phyloP scores from a whole-genome alignment of 2,329 filamentous ascomycete species.

The Colletotrichum agaves region DNA sequence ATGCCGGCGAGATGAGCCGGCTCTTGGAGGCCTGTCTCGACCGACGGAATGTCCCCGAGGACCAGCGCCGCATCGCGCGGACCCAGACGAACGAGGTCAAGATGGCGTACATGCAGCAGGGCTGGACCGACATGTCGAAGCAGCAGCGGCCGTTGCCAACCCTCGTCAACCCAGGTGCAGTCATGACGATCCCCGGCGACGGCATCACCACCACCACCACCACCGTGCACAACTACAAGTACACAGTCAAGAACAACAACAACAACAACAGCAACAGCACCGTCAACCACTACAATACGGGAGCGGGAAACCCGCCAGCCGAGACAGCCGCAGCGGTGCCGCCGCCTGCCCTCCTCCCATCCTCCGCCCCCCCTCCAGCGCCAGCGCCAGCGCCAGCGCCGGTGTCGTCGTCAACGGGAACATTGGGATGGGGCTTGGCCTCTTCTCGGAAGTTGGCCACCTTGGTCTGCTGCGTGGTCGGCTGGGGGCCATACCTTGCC shows the following conservation, averaged over 20 bases:
- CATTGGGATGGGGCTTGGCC: background rate
- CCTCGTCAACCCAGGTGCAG: background rate
- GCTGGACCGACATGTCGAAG: background rate
- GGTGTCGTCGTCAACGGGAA: background rate
- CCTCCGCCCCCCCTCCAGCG: background rate
- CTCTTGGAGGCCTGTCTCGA: background rate
- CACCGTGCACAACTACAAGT: background rate
- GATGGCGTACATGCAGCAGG: background rate
- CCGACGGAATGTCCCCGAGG: background rate
- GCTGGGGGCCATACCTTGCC: background rate
- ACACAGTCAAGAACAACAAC: background rate
- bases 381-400: too few species aligned
- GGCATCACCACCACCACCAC: background rate
- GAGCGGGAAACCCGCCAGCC: background rate
- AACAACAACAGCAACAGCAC: background rate
- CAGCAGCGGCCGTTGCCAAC: background rate
- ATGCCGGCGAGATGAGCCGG: background rate
- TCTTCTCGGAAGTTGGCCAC: background rate
- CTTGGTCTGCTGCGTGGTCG: background rate
- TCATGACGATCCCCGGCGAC: background rate
- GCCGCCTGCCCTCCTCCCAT: background rate
- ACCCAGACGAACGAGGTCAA: background rate
- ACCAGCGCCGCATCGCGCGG: background rate
- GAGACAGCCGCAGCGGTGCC: background rate
- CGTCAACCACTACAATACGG: background rate